These are phyloP conservation scores for Phanerodontia chrysosporium DNA, from an alignment of 768 basidiomycete species.

Conservation along the genomic window DNA sequence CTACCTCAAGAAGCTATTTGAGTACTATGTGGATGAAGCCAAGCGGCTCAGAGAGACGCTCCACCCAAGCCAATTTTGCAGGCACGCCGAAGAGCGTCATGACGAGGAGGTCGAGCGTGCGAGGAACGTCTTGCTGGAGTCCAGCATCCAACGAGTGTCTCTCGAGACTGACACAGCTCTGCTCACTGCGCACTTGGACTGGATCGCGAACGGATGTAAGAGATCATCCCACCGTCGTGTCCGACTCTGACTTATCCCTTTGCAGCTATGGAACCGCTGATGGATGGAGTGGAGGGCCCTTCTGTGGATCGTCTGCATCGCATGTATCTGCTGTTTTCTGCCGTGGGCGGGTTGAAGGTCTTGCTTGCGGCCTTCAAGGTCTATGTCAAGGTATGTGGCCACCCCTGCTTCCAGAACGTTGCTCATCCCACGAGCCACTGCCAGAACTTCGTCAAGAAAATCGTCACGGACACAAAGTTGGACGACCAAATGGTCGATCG, in stretches of 20 bases:
- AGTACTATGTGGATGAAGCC: constrained; percentile 55
- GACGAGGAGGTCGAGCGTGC: constrained; percentile 56
- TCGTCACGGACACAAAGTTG: constrained; percentile 55
- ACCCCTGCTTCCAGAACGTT: not conserved
- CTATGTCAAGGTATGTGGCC: constrained; percentile 48
- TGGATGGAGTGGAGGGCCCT: constrained; percentile 37
- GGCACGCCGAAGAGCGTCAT: constrained; percentile 40
- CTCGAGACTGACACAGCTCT: constrained; percentile 52
- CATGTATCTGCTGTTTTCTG: constrained; percentile 60
- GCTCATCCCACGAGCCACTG: not conserved
- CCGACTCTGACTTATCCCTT: not conserved
- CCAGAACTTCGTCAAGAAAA: constrained; percentile 53
- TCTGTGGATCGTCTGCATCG: constrained; percentile 35
- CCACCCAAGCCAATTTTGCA: constrained; percentile 51
- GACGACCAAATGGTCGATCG: constrained; percentile 79
- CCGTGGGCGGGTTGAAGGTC: constrained; percentile 49
- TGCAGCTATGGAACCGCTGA: constrained; percentile 50
- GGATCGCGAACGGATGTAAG: constrained; percentile 37
- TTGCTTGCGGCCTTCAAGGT: constrained; percentile 60
- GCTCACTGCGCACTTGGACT: constrained; percentile 39
- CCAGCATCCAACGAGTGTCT: constrained; percentile 46
- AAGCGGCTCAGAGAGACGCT: constrained; percentile 30
- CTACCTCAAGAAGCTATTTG: constrained; percentile 45
- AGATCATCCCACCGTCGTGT: not conserved
- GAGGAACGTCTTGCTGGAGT: constrained; percentile 44